Conservation (phyloP, 2,329 filamentous ascomycete genomes). For the Trichophyton benhamiae region DNA sequence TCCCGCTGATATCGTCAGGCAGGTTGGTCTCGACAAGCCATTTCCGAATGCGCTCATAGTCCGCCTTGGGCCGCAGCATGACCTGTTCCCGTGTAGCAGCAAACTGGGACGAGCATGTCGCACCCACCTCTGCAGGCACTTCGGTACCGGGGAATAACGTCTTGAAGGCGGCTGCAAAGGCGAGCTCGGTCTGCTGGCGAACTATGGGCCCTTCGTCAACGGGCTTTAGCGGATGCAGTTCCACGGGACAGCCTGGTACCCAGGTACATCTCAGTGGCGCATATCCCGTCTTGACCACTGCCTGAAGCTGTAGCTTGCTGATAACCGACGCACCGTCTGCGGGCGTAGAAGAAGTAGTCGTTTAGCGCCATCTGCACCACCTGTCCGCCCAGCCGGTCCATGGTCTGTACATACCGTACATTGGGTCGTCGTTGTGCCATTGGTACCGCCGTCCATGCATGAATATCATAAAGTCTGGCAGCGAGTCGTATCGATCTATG, state of each 20-base stretch:
- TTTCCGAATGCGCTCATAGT: constrained; percentile 38
- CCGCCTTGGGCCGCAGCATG: constrained; percentile 32
- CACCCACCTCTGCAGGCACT: constrained; percentile 36
- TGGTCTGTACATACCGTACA: constrained; percentile 26
- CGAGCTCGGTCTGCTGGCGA: constrained; percentile 37
- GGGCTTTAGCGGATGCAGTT: constrained; percentile 34
- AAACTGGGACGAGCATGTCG: constrained; percentile 46
- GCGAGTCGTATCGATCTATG: constrained; percentile 31
- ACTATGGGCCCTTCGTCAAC: constrained; percentile 30
- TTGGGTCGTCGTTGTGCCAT: constrained; percentile 43
- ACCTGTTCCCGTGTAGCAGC: constrained; percentile 40
- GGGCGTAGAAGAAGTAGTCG: background rate
- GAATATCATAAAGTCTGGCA: constrained; percentile 33
- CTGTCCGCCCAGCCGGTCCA: background rate
- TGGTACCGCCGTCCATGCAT: constrained; percentile 32
- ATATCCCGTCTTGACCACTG: constrained; percentile 40
- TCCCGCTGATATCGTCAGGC: constrained; percentile 38
- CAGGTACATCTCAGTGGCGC: constrained; percentile 44
- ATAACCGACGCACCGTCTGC: constrained; percentile 40
- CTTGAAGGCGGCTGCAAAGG: constrained; percentile 39
- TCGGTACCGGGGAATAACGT: constrained; percentile 33
- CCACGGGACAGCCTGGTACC: constrained; percentile 40
- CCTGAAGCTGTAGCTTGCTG: constrained; percentile 37
- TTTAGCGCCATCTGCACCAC: background rate
- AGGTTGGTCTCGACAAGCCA: constrained; percentile 40